These are phyloP conservation scores for Gossypium mustelinum DNA, from an alignment of 345 rosid species.

Conservation along the genomic window DNA sequence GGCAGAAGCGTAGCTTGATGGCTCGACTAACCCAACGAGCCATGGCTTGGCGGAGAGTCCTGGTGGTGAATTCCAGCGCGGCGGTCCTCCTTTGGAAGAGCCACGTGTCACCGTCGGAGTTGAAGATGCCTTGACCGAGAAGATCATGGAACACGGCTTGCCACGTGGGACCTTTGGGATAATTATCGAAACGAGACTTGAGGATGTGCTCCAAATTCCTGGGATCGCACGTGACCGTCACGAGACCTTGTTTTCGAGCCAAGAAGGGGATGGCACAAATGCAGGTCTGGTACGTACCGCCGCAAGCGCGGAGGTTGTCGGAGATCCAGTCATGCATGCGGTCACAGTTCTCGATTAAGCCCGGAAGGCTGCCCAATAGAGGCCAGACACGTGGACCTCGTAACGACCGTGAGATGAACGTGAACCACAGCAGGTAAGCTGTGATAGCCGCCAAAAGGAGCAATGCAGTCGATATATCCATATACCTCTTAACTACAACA, in stretches of 20 bases:
- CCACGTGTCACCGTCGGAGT: constrained; percentile 94
- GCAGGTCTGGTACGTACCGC: constrained; percentile 98
- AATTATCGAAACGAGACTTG: constrained; percentile 78
- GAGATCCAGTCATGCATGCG: constrained; percentile 97
- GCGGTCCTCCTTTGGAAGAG: constrained; percentile 92
- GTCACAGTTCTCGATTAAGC: constrained; percentile 77
- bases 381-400: constrained; percentile 96
- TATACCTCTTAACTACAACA: constrained; percentile 2
- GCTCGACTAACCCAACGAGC: constrained; percentile 89
- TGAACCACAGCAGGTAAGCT: constrained; percentile 79
- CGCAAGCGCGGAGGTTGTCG: constrained; percentile 85
- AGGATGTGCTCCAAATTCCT: constrained; percentile 80
- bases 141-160: constrained; percentile 92
- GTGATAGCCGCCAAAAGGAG: constrained; percentile 60
- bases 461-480: constrained; percentile 65
- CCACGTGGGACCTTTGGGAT: constrained; percentile 98
- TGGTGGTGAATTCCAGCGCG: constrained; percentile 91
- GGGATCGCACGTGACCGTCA: constrained; percentile 96
- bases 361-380: constrained; percentile 86
- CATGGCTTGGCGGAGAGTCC: constrained; percentile 98
- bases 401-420: constrained; percentile 73
- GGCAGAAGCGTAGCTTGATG: constrained; percentile 62
- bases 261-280: constrained; percentile 83
- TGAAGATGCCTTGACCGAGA: constrained; percentile 88
- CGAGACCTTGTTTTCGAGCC: constrained; percentile 82